Percentiles rank a stretch among this genome's conserved stretches.
phyloP scores from a whole-genome alignment of 106 monocot genomes.

The Dioscorea alata region DNA sequence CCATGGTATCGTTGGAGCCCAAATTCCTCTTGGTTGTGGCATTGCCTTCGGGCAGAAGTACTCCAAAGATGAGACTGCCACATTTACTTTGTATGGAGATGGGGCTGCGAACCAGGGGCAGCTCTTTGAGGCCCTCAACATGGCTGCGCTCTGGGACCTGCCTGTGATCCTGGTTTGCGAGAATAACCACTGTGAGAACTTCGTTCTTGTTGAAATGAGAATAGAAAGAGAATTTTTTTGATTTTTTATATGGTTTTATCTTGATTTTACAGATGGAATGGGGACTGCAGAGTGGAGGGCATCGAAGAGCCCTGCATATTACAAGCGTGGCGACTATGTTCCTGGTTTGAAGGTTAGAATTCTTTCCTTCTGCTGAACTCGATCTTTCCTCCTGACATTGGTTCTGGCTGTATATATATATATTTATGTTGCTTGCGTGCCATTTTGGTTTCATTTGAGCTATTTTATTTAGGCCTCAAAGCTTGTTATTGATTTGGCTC shows the following conservation, averaged over 20 bases:
- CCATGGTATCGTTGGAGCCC: slow-evolving; percentile 80
- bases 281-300: slow-evolving; percentile 93
- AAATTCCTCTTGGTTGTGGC: slow-evolving; percentile 73
- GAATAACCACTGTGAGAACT: slow-evolving; percentile 68
- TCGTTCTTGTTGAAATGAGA: no score
- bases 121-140: slow-evolving; percentile 80
- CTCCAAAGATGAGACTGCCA: slow-evolving; percentile 52
- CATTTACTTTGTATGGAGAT: slow-evolving; percentile 72
- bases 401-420: no score
- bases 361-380: no score
- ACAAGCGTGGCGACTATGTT: slow-evolving; percentile 90
- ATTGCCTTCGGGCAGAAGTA: slow-evolving; percentile 82
- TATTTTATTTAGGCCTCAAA: no score
- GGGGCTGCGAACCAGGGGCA: slow-evolving; percentile 85
- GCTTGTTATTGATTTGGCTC: no score
- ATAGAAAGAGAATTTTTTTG: no score
- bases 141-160: slow-evolving; percentile 72
- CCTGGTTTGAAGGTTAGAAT: slow-evolving; percentile 75
- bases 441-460: no score
- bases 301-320: slow-evolving; percentile 79
- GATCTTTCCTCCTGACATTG: no score
- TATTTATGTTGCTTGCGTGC: no score
- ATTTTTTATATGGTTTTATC: no score
- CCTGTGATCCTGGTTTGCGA: slow-evolving; percentile 77
- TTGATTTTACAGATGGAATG: slow-evolving; percentile 48